Conservation (phyloP, 1,139 yeast genomes). For the Pichia sp. region DNA sequence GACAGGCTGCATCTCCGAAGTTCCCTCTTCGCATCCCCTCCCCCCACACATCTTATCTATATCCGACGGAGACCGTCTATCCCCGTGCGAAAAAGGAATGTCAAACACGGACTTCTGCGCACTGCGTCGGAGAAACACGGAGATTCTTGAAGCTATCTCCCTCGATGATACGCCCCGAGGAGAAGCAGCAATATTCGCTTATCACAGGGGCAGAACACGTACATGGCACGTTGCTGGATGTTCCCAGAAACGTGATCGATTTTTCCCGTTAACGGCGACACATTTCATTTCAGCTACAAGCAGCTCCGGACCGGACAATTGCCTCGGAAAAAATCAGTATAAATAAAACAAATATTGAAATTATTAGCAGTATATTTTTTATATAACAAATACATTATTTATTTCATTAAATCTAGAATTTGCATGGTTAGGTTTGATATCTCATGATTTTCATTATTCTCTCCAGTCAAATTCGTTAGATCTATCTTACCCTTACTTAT, state of each 20-base stretch:
- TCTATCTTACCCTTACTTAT: slow-evolving; percentile 32
- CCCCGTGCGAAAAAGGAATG: background rate
- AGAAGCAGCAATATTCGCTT: too few relatives aligned
- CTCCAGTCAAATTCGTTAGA: slow-evolving; percentile 31
- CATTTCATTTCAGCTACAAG: too few relatives aligned
- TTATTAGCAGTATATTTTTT: background rate
- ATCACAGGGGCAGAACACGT: too few relatives aligned
- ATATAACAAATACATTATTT: background rate
- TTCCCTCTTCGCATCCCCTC: background rate
- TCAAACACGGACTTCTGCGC: background rate
- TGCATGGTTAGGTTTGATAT: slow-evolving; percentile 77
- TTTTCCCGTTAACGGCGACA: too few relatives aligned
- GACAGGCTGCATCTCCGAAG: background rate
- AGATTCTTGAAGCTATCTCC: too few relatives aligned
- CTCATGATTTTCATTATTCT: slow-evolving; percentile 52
- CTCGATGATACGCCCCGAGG: too few relatives aligned
- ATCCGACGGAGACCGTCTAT: slow-evolving; percentile 2
- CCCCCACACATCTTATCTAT: slow-evolving; percentile 4
- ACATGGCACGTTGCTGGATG: too few relatives aligned
- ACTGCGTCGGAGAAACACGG: background rate
- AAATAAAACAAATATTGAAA: background rate
- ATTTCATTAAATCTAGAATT: slow-evolving; percentile 44
- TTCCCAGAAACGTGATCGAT: too few relatives aligned
- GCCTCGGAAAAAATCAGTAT: too few relatives aligned
- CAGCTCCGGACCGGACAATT: too few relatives aligned